A percentile compares a stretch with the other conserved stretches of the same genome.
Evolutionary conservation across 805 yeast genomes (phyloP).

Genomic region (Saccharomycopsis synnaedendra): DNA sequence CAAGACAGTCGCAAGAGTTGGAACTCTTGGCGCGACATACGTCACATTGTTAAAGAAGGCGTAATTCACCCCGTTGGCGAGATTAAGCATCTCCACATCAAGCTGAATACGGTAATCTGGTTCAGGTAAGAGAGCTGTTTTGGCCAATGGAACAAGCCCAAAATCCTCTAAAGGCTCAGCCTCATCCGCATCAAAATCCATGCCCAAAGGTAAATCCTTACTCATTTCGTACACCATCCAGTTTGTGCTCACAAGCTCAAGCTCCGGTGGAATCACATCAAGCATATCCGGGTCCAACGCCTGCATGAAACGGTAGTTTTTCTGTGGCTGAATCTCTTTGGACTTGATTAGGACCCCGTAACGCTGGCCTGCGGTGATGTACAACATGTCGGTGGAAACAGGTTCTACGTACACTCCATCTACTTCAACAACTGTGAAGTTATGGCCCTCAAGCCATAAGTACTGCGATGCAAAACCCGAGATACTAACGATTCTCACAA

Average conservation of each 20-base stretch:
- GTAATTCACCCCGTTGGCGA: slow-evolving; percentile 66
- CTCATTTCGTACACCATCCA: slow-evolving; percentile 38
- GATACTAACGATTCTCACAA: slow-evolving; percentile 50
- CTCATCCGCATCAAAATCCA: slow-evolving; percentile 17
- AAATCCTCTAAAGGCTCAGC: slow-evolving; percentile 36
- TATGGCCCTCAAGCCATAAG: slow-evolving; percentile 57
- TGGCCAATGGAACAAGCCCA: slow-evolving; percentile 29
- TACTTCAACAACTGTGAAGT: slow-evolving; percentile 58
- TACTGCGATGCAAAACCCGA: slow-evolving; percentile 72
- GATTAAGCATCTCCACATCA: slow-evolving; percentile 52
- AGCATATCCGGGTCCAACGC: slow-evolving; percentile 55
- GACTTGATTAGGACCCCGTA: slow-evolving; percentile 58
- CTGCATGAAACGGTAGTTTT: slow-evolving; percentile 52
- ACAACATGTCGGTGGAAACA: slow-evolving; percentile 39
- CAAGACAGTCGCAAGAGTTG: slow-evolving; percentile 54
- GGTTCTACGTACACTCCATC: slow-evolving; percentile 66
- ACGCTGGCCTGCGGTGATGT: slow-evolving; percentile 75
- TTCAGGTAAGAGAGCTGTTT: slow-evolving; percentile 35
- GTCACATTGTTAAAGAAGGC: slow-evolving; percentile 66
- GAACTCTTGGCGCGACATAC: slow-evolving; percentile 56
- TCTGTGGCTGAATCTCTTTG: slow-evolving; percentile 27
- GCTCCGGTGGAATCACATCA: slow-evolving; percentile 52
- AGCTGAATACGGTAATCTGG: slow-evolving; percentile 52
- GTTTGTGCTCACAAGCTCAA: slow-evolving; percentile 43
- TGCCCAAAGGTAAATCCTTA: slow-evolving; percentile 19